phyloP scores from a whole-genome alignment of 2,329 filamentous ascomycete genomes.

The Xylariaceae sp. region DNA sequence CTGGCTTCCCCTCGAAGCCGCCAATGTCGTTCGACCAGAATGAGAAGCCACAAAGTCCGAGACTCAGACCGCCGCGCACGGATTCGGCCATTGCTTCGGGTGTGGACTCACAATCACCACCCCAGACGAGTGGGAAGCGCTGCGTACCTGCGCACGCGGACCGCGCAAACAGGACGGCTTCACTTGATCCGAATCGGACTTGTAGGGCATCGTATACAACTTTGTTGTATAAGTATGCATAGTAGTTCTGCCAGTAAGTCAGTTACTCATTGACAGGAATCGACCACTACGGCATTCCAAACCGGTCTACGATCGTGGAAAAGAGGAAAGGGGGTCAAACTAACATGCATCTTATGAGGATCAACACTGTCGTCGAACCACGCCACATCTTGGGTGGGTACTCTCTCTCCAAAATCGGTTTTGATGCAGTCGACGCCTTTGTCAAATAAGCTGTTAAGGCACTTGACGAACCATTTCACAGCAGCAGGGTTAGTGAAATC shows the following conservation, averaged over 20 bases:
- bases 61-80: slow-evolving; percentile 58
- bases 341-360: slow-evolving; percentile 59
- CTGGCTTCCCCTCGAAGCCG: slow-evolving; percentile 64
- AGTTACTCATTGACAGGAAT: background rate
- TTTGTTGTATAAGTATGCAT: slow-evolving; percentile 68
- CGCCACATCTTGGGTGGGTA: slow-evolving; percentile 59
- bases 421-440: slow-evolving; percentile 68
- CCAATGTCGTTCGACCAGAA: slow-evolving; percentile 69
- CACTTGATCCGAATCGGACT: slow-evolving; percentile 43
- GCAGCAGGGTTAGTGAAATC: slow-evolving; percentile 71
- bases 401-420: slow-evolving; percentile 70
- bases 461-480: slow-evolving; percentile 57
- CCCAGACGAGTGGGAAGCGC: slow-evolving; percentile 66
- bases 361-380: slow-evolving; percentile 57
- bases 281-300: background rate
- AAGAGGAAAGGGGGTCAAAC: slow-evolving; percentile 3
- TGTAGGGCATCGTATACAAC: slow-evolving; percentile 62
- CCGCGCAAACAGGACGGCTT: slow-evolving; percentile 62
- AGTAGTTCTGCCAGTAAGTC: slow-evolving; percentile 52
- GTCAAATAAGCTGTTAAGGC: slow-evolving; percentile 60
- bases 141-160: slow-evolving; percentile 64
- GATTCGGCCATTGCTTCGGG: slow-evolving; percentile 69
- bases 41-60: slow-evolving; percentile 59
- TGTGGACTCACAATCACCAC: slow-evolving; percentile 69
- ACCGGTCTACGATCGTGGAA: background rate